Evolutionary conservation across 352 stramenopile species (phyloP).

Genomic region (Phytophthora uliginosa): DNA sequence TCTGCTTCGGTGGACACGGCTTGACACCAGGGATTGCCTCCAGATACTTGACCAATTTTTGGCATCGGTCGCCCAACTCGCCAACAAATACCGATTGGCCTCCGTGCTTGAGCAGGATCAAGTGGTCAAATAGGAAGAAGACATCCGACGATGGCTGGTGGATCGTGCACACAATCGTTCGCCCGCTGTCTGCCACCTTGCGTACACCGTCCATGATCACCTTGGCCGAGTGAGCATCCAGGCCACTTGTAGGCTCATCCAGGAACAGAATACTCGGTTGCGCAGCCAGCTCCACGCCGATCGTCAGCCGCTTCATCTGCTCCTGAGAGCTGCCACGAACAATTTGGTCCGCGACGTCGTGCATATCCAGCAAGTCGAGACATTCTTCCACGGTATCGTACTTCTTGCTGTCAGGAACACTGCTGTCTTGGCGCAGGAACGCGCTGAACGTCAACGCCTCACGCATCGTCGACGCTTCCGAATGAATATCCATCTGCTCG

Average conservation of each 20-base stretch:
- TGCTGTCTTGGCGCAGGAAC: conserved; percentile 60
- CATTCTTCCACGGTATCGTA: conserved; percentile 42
- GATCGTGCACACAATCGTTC: conserved; percentile 91
- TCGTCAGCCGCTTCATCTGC: conserved; percentile 56
- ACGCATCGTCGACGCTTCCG: conserved; percentile 84
- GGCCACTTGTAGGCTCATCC: conserved; percentile 20
- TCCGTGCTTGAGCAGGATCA: conserved; percentile 69
- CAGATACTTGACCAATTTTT: conserved; percentile 31
- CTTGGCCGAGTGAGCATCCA: conserved; percentile 86
- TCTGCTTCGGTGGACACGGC: conserved; percentile 42
- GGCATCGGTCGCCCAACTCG: conserved; percentile 60
- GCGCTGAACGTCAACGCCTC: conserved; percentile 91
- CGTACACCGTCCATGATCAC: conserved; percentile 82
- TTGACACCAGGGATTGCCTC: conserved; percentile 40
- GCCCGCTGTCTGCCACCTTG: conserved; percentile 70
- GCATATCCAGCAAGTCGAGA: conserved; percentile 41
- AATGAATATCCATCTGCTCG: conserved; percentile 89
- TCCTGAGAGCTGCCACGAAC: conserved; percentile 47
- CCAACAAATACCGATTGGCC: conserved; percentile 81
- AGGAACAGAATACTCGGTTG: conserved; percentile 58
- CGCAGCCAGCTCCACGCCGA: conserved; percentile 90
- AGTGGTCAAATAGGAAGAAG: conserved; percentile 82
- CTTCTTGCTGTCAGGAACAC: conserved; percentile 33
- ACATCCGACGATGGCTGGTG: conserved; percentile 90
- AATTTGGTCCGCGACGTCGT: conserved; percentile 46